Percentiles rank a stretch among this genome's conserved stretches.
Evolutionary conservation across 1,284 basidiomycete genomes (phyloP).

Genomic region (Naganishia cerealis): DNA sequence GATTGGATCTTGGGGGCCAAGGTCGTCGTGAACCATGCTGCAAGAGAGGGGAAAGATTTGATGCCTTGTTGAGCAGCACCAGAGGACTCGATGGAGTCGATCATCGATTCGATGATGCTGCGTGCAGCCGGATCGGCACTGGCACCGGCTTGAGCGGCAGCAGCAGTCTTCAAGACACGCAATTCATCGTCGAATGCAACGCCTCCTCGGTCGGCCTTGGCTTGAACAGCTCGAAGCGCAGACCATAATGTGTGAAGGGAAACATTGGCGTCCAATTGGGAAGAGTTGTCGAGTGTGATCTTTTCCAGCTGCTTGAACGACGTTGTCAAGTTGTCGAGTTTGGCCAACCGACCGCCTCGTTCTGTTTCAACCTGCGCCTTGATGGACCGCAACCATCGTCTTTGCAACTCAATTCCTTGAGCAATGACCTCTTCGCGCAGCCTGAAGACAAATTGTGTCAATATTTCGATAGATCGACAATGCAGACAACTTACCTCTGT

Average conservation of each 20-base stretch:
- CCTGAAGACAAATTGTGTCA: constrained; percentile 54
- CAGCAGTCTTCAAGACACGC: constrained; percentile 69
- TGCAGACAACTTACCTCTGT: constrained; percentile 64
- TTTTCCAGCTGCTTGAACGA: constrained; percentile 88
- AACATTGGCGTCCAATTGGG: constrained; percentile 83
- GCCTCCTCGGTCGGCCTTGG: constrained; percentile 61
- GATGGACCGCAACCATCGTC: constrained; percentile 93
- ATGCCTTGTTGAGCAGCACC: constrained; percentile 81
- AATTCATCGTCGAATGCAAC: constrained; percentile 83
- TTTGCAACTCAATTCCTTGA: constrained; percentile 94
- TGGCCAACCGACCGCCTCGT: constrained; percentile 89
- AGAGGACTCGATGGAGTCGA: constrained; percentile 71
- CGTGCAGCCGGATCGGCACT: constrained; percentile 36
- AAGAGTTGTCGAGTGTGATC: constrained; percentile 84
- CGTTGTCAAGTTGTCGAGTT: constrained; percentile 87
- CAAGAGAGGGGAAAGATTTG: constrained; percentile 82
- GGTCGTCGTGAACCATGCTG: constrained; percentile 81
- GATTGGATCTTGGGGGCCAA: constrained; percentile 81
- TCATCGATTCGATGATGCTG: constrained; percentile 63
- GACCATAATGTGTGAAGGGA: constrained; percentile 66
- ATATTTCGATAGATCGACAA: not conserved
- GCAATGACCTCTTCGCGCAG: constrained; percentile 92
- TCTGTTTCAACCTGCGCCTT: constrained; percentile 95
- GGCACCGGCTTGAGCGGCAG: constrained; percentile 63
- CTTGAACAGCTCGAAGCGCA: constrained; percentile 56